Percentiles rank a stretch among this genome's conserved stretches.
phyloP scores from a whole-genome alignment of 768 basidiomycete genomes.

The Tulasnella sp. region DNA sequence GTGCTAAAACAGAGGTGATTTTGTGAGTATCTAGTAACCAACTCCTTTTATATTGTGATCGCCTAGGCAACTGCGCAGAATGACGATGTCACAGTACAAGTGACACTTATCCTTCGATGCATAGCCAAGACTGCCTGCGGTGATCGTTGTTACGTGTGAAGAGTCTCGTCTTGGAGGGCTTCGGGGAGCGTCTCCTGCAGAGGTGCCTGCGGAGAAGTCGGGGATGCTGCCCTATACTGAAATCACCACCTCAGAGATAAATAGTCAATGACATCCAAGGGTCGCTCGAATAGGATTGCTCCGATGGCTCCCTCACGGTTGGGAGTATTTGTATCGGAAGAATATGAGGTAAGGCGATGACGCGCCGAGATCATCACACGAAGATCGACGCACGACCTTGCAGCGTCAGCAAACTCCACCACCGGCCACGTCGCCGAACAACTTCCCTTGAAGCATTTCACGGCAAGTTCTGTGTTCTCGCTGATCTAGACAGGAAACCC shows the following conservation, averaged over 20 bases:
- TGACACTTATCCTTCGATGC: not conserved
- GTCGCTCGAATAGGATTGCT: not conserved
- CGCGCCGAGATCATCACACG: not conserved
- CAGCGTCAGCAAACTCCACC: not conserved
- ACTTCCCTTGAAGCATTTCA: not conserved
- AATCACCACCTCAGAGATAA: not conserved
- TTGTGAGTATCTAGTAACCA: not conserved
- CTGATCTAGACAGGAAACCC: too few relatives aligned
- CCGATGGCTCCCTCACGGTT: not conserved
- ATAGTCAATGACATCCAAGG: not conserved
- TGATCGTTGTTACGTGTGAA: not conserved
- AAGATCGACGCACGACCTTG: not conserved
- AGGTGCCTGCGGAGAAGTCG: not conserved
- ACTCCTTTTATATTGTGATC: not conserved
- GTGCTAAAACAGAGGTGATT: not conserved
- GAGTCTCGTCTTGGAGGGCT: not conserved
- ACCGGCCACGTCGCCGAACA: not conserved
- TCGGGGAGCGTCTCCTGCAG: not conserved
- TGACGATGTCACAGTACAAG: conserved; percentile 1
- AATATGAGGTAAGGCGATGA: not conserved
- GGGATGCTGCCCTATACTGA: not conserved
- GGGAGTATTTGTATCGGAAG: not conserved
- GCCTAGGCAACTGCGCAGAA: not conserved
- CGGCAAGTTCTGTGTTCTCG: too few relatives aligned
- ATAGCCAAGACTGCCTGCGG: not conserved